A percentile compares a stretch with the other conserved stretches of the same genome.
Conservation (phyloP, 2,329 filamentous ascomycete genomes). For the Hypoxylon sp. region DNA sequence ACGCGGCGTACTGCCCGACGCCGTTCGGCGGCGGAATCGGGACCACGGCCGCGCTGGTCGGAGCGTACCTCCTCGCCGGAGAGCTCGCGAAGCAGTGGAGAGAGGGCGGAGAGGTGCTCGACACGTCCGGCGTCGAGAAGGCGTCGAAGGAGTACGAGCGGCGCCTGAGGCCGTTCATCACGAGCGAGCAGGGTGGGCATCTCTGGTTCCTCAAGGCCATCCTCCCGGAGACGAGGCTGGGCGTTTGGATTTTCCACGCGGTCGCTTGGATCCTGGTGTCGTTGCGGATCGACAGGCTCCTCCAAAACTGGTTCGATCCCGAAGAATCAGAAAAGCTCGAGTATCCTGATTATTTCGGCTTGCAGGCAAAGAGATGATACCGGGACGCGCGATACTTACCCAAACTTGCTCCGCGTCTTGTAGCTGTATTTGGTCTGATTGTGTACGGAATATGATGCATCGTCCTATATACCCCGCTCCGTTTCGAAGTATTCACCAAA, state of each 20-base stretch:
- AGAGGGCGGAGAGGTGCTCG: slow-evolving; percentile 22
- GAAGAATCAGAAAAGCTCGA: slow-evolving; percentile 3
- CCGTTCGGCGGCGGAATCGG: slow-evolving; percentile 54
- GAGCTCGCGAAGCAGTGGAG: slow-evolving; percentile 49
- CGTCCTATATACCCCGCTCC: background rate
- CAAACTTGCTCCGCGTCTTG: background rate
- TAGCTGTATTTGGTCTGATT: background rate
- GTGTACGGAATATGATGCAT: background rate
- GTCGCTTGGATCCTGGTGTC: background rate
- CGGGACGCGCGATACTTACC: background rate
- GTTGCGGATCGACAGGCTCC: slow-evolving; percentile 5
- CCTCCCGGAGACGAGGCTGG: slow-evolving; percentile 60
- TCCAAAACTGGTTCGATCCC: background rate
- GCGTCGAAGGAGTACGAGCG: slow-evolving; percentile 53
- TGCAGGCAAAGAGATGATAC: background rate
- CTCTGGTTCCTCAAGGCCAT: slow-evolving; percentile 50
- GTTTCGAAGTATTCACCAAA: background rate
- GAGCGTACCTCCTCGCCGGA: slow-evolving; percentile 61
- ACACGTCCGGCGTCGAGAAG: slow-evolving; percentile 47
- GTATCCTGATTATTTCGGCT: slow-evolving; percentile 8
- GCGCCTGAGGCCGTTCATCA: slow-evolving; percentile 52
- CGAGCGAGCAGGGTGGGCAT: slow-evolving; percentile 50
- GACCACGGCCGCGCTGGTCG: slow-evolving; percentile 54
- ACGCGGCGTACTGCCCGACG: slow-evolving; percentile 57
- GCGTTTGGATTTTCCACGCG: slow-evolving; percentile 53